Evolutionary conservation across 208 protist genomes (phyloP).

Genomic region (Trypanosoma mega): DNA sequence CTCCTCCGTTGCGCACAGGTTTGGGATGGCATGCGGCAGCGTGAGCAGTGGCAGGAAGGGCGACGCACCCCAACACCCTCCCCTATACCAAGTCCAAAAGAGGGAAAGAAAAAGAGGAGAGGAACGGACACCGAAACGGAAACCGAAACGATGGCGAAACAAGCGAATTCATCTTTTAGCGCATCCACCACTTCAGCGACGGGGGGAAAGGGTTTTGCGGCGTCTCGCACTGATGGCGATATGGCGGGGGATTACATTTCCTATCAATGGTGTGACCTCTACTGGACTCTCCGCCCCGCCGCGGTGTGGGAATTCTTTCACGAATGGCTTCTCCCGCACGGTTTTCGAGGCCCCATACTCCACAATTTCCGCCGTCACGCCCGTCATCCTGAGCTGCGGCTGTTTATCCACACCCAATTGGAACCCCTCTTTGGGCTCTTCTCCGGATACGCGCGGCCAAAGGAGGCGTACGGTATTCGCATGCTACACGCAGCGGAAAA

Average conservation of each 20-base stretch:
- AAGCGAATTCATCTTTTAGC: too few relatives aligned
- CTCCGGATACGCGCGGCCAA: conserved; percentile 39
- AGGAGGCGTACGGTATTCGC: conserved; percentile 57
- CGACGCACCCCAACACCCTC: conserved; percentile 7
- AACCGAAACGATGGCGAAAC: too few relatives aligned
- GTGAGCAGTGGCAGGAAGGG: conserved; percentile 10
- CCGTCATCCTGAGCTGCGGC: conserved; percentile 17
- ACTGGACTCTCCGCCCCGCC: conserved; percentile 32
- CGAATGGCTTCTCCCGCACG: conserved; percentile 42
- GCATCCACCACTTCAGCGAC: too few relatives aligned
- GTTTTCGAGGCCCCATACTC: conserved; percentile 40
- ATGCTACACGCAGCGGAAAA: neutral
- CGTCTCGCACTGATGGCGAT: neutral
- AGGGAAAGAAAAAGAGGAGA: conserved; percentile 6
- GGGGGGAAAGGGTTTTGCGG: neutral
- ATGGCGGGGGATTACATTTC: conserved; percentile 1
- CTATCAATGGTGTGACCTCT: conserved; percentile 41
- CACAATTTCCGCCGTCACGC: conserved; percentile 24
- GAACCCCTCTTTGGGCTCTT: conserved; percentile 51
- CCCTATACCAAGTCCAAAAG: neutral
- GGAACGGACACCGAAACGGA: neutral
- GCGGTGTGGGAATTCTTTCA: conserved; percentile 46
- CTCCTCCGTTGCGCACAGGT: conserved; percentile 62
- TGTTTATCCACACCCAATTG: conserved; percentile 33
- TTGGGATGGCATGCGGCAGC: conserved; percentile 54